Conservation (phyloP, 2,329 filamentous ascomycete species). For the Aspergillus sp. region DNA sequence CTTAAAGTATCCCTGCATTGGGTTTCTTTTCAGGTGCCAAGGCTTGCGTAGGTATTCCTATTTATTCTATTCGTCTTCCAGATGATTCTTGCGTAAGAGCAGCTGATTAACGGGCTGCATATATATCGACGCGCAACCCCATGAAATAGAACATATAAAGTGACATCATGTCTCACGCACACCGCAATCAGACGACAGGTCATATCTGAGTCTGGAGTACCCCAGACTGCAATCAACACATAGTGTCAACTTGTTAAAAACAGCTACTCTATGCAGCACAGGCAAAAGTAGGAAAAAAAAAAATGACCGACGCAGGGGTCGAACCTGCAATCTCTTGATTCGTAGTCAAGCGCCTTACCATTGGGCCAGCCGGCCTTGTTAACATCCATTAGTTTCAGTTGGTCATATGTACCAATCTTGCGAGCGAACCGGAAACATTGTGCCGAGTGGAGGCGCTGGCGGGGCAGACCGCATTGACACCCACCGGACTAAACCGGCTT, state of each 20-base stretch:
- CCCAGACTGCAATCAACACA: background rate
- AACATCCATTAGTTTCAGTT: fast-evolving
- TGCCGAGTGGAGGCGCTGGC: slow-evolving; percentile 16
- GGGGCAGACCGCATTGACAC: background rate
- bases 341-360: slow-evolving; percentile 49
- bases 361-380: slow-evolving; percentile 30
- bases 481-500: background rate
- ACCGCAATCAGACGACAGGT: too few species aligned
- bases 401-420: background rate
- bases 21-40: too few species aligned
- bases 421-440: slow-evolving; percentile 10
- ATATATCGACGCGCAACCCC: too few species aligned
- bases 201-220: background rate
- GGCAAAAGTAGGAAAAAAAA: slow-evolving; percentile 10
- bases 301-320: slow-evolving; percentile 35
- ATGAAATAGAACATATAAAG: too few species aligned
- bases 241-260: too few species aligned
- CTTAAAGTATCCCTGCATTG: too few species aligned
- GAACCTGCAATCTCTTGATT: slow-evolving; percentile 48
- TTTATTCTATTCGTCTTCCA: too few species aligned
- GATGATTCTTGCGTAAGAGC: too few species aligned
- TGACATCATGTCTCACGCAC: too few species aligned
- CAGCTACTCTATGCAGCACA: too few species aligned
- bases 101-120: too few species aligned
- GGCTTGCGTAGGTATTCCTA: too few species aligned